A percentile compares a stretch with the other conserved stretches of the same genome.
phyloP scores from a whole-genome alignment of 805 yeast species.

The Metschnikowia kofuensis region DNA sequence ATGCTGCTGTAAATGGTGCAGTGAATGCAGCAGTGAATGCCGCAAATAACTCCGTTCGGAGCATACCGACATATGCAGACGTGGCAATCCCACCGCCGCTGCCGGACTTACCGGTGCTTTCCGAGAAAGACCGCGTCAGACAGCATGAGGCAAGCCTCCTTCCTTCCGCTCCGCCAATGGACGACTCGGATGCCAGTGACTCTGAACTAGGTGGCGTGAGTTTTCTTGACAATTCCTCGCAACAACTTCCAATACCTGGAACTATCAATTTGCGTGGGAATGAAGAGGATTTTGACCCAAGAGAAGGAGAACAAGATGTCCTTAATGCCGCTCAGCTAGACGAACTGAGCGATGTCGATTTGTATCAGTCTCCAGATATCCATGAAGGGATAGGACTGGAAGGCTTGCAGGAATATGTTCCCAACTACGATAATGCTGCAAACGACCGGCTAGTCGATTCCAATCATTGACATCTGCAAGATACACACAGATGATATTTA shows the following conservation, averaged over 20 bases:
- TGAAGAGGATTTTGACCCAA: too few relatives aligned
- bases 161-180: conserved; percentile 52
- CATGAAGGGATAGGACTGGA: conserved; percentile 20
- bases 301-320: background rate
- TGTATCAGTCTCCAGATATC: conserved; percentile 15
- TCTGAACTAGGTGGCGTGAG: background rate
- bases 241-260: background rate
- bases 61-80: conserved; percentile 28
- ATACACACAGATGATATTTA: background rate
- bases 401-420: conserved; percentile 30
- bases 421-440: conserved; percentile 29
- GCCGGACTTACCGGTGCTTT: conserved; percentile 21
- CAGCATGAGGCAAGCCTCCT: conserved; percentile 55
- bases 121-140: conserved; percentile 59
- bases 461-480: background rate
- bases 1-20: too few relatives aligned
- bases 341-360: conserved; percentile 16
- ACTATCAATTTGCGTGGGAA: background rate
- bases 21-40: too few relatives aligned
- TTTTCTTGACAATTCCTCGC: background rate
- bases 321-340: conserved; percentile 3
- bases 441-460: conserved; percentile 24
- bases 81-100: conserved; percentile 7
- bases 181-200: conserved; percentile 22
- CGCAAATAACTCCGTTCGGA: background rate